Base-by-base conservation (phyloP, 2,329 filamentous ascomycete species). In the Ceratocystis variospora region DNA sequence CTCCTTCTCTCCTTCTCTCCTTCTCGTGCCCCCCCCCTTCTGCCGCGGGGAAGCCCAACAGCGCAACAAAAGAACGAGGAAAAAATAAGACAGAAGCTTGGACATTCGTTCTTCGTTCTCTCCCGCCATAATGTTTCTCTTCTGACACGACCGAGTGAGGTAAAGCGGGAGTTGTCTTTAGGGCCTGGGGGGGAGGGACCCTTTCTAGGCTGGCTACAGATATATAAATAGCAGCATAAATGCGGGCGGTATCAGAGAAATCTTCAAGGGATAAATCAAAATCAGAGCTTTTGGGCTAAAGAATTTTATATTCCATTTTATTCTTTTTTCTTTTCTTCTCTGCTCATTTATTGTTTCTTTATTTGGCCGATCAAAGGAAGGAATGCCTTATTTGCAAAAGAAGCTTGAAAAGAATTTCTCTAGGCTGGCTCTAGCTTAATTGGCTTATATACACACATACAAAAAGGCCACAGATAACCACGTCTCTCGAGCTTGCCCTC, bases 321-420 rank as follows among this genome's bases (percentile, higher is more conserved):
- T 28, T 53, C 25, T 25, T 53, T 53, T 2, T 5, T 48, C 17
- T 12, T 28, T 31, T 12, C 7, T 59, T 28, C 22, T 57, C n/a
- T 28, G 22, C 22, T 28, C 3, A 59, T 8, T 59, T 17, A 59
- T 28, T 25, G 19, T 37, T 59, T 37, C 37, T 41, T 41, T 41
- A 41, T 12, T 59, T 25, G 55, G 55, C 55, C 55, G 55, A 59
- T 59, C 28, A 17, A 59, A 59, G 55, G 55, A 59, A 31, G 50
- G 25, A 31, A 25, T 3, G 50, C 8, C 50, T 55, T 19, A 17
- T n/a, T 22, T 22, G 7, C 22, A 17, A 53, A 33, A 8, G 55
- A 59, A 59, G 55, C 55, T 59, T n/a, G 55, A 31, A 59, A 59
- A 33, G 55, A 59, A 59, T 33, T 59, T 59, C 55, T 59, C 55